Conservation (phyloP, 2,329 filamentous ascomycete genomes). For the Pseudohalonectria lignicola region DNA sequence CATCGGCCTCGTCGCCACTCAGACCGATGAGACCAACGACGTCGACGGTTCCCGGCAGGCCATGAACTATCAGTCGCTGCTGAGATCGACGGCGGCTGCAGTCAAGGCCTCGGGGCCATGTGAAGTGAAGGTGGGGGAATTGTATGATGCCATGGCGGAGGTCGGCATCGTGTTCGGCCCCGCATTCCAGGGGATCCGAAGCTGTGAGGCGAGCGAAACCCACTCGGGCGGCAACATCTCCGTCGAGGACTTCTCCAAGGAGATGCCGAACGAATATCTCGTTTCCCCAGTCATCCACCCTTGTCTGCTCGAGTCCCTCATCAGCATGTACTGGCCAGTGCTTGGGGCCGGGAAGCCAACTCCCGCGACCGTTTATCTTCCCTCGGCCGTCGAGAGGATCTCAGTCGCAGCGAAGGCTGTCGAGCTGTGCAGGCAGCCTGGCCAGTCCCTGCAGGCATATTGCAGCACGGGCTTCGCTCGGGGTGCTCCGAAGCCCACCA, state of each 20-base stretch:
- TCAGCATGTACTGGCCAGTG: conserved; percentile 29
- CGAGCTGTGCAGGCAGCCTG: conserved; percentile 13
- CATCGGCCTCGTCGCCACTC: conserved; percentile 35
- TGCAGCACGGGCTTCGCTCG: conserved; percentile 19
- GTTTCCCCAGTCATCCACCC: conserved; percentile 23
- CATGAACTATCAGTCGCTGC: conserved; percentile 14
- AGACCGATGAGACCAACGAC: conserved; percentile 22
- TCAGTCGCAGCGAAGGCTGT: conserved; percentile 21
- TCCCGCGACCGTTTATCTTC: conserved; percentile 27
- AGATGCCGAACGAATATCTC: conserved; percentile 25
- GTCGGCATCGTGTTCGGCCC: conserved; percentile 38
- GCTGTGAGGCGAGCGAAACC: conserved; percentile 25
- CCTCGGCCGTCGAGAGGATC: conserved; percentile 26
- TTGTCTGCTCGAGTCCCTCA: conserved; percentile 25
- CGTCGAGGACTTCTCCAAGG: conserved; percentile 22
- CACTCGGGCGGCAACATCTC: conserved; percentile 22
- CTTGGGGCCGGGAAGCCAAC: conserved; percentile 15
- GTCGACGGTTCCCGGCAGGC: conserved; percentile 24
- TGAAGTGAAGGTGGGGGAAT: conserved; percentile 17
- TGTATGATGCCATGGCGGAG: conserved; percentile 34
- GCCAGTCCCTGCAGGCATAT: conserved; percentile 21
- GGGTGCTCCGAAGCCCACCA: conserved; percentile 20
- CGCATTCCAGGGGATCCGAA: conserved; percentile 37
- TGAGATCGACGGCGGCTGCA: conserved; percentile 17
- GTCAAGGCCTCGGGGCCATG: conserved; percentile 16